phyloP scores from a whole-genome alignment of 805 yeast species.

The Wickerhamiella alocasiicola region DNA sequence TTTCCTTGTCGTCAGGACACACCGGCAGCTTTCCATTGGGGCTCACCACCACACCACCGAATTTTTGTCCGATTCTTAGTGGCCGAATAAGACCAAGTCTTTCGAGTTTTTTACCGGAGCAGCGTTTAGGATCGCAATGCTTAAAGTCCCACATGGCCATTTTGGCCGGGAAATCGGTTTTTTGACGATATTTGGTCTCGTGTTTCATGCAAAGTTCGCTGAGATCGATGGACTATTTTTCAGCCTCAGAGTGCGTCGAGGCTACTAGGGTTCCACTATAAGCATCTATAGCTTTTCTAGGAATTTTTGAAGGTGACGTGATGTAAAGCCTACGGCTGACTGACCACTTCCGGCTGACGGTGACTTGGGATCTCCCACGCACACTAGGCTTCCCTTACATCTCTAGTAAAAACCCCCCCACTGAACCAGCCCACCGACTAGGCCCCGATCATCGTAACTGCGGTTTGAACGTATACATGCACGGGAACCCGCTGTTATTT shows the following conservation, averaged over 20 bases:
- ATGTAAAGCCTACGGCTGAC: no score
- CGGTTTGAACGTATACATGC: no score
- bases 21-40: conserved; percentile 88
- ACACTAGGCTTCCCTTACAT: no score
- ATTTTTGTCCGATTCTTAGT: conserved; percentile 84
- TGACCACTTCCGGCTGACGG: no score
- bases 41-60: conserved; percentile 78
- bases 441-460: no score
- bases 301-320: no score
- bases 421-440: no score
- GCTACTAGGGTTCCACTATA: neutral
- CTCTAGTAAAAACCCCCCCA: no score
- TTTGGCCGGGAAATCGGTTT: conserved; percentile 55
- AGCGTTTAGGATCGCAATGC: conserved; percentile 96
- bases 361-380: no score
- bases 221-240: no score
- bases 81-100: conserved; percentile 71
- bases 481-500: conserved; percentile 16
- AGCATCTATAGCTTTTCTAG: no score
- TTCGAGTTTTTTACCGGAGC: conserved; percentile 89
- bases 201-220: no score
- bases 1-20: conserved; percentile 70
- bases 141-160: conserved; percentile 98
- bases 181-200: conserved; percentile 19
- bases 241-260: neutral